Percentiles rank a stretch among this genome's conserved stretches.
Evolutionary conservation across 192 early-diverging fungal genomes (phyloP).

Genomic region (Kickxella alabastrina): DNA sequence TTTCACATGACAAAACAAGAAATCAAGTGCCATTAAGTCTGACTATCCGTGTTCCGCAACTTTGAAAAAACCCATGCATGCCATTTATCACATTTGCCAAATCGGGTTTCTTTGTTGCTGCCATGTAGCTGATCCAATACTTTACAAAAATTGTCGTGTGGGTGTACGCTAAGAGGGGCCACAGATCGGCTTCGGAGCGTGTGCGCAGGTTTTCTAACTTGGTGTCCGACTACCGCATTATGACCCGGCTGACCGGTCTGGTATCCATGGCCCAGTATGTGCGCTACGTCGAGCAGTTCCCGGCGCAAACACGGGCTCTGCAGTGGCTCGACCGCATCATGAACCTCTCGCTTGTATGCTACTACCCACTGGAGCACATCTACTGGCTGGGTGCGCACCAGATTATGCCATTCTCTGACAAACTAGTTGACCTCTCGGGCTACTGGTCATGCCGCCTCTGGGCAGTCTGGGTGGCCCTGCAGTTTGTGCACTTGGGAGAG

Average conservation of each 20-base stretch:
- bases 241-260: constrained; percentile 82
- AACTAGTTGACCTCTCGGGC: constrained; percentile 69
- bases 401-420: constrained; percentile 70
- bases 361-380: constrained; percentile 95
- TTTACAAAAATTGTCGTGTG: constrained; percentile 86
- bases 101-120: too few relatives aligned
- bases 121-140: constrained; percentile 85
- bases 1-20: too few relatives aligned
- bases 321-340: constrained; percentile 77
- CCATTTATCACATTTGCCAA: too few relatives aligned
- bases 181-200: constrained; percentile 61
- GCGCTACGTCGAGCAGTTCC: constrained; percentile 69
- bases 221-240: constrained; percentile 87
- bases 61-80: too few relatives aligned
- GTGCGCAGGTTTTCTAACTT: constrained; percentile 77
- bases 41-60: too few relatives aligned
- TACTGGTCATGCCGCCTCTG: constrained; percentile 97
- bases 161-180: constrained; percentile 59
- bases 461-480: constrained; percentile 87
- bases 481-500: constrained; percentile 77
- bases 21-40: too few relatives aligned
- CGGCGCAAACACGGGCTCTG: constrained; percentile 59
- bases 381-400: constrained; percentile 92
- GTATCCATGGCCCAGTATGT: constrained; percentile 87
- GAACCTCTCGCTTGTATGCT: constrained; percentile 78